A percentile compares a stretch with the other conserved stretches of the same genome.
phyloP scores from a whole-genome alignment of 371 early-diverging fungal genomes.

The Mucor indicus region DNA sequence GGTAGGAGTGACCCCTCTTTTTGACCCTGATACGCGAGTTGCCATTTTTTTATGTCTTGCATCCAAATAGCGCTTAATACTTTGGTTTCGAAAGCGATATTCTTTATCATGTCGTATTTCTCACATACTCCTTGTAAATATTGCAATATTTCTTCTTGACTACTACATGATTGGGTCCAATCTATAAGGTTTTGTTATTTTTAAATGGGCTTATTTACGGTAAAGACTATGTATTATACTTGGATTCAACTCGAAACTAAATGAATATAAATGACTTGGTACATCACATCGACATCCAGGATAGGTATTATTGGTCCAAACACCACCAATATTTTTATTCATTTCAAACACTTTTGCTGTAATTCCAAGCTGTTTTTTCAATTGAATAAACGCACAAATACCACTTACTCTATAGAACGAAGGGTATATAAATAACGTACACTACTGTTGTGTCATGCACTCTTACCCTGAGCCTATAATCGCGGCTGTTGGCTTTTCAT shows the following conservation, averaged over 20 bases:
- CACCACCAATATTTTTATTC: conserved; percentile 54
- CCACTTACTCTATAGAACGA: conserved; percentile 47
- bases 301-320: conserved; percentile 60
- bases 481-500: too few species aligned
- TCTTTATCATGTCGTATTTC: conserved; percentile 42
- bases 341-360: conserved; percentile 51
- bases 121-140: conserved; percentile 33
- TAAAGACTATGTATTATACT: too few species aligned
- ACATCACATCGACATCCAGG: conserved; percentile 64
- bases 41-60: conserved; percentile 41
- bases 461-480: conserved; percentile 5
- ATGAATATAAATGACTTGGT: conserved; percentile 53
- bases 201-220: too few species aligned
- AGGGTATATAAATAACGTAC: too few species aligned
- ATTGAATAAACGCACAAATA: conserved; percentile 56
- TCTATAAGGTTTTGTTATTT: too few species aligned
- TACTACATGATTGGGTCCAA: too few species aligned
- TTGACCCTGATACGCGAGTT: conserved; percentile 20
- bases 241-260: conserved; percentile 41
- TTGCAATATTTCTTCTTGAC: too few species aligned
- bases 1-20: too few species aligned
- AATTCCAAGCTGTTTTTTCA: conserved; percentile 47
- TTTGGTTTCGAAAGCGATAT: conserved; percentile 46
- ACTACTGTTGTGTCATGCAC: too few species aligned
- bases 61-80: conserved; percentile 42